Percentiles rank a stretch among this genome's conserved stretches.
phyloP scores from a whole-genome alignment of 805 yeast genomes.

The Schwanniomyces occidentalis region DNA sequence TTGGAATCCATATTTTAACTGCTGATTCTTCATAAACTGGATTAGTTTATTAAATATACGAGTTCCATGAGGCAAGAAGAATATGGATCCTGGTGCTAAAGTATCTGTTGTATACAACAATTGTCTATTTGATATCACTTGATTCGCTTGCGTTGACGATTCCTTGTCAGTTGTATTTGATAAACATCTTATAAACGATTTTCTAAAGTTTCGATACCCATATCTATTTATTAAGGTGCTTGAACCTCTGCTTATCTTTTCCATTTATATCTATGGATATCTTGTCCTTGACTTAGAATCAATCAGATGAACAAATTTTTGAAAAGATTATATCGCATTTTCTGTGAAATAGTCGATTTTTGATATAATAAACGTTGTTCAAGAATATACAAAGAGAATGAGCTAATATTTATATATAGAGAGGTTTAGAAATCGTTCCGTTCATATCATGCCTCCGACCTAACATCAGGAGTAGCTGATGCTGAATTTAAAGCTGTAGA shows the following conservation, averaged over 20 bases:
- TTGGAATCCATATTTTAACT: constrained; percentile 75
- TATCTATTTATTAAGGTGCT: too few relatives aligned
- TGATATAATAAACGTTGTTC: too few relatives aligned
- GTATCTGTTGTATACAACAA: constrained; percentile 77
- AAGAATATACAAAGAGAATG: too few relatives aligned
- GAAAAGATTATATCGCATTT: too few relatives aligned
- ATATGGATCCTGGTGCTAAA: constrained; percentile 86
- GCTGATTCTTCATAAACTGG: constrained; percentile 83
- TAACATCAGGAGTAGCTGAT: too few relatives aligned
- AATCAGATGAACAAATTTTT: too few relatives aligned
- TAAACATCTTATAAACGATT: constrained; percentile 1
- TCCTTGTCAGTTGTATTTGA: constrained; percentile 9
- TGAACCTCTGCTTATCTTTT: constrained; percentile 9
- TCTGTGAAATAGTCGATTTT: too few relatives aligned
- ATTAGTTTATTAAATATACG: constrained; percentile 77
- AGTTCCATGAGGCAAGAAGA: constrained; percentile 92
- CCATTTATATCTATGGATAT: too few relatives aligned
- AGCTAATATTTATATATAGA: too few relatives aligned
- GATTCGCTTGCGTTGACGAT: constrained; percentile 39
- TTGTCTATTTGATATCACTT: constrained; percentile 61
- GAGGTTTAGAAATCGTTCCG: too few relatives aligned
- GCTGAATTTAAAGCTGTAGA: neutral
- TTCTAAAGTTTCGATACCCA: neutral
- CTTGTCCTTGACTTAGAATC: too few relatives aligned
- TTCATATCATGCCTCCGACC: too few relatives aligned